A percentile compares a stretch with the other conserved stretches of the same genome.
Conservation (phyloP, 441 rosid genomes). For the Euphorbia schlechtendalii region DNA sequence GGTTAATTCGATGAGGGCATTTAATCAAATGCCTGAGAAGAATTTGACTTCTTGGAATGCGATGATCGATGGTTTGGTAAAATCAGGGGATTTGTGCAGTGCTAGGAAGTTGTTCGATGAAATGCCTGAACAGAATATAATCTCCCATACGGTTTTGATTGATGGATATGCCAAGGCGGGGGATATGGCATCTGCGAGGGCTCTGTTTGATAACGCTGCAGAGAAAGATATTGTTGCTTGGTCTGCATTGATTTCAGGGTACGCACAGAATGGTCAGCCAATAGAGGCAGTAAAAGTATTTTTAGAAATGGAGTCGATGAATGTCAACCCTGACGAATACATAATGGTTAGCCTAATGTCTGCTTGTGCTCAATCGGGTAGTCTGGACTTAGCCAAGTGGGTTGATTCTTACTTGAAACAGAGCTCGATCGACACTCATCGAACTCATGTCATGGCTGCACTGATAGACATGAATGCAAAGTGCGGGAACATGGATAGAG, state of each 20-base stretch:
- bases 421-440: conserved; percentile 32
- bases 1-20: conserved; percentile 38
- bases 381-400: conserved; percentile 48
- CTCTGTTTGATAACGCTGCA: conserved; percentile 48
- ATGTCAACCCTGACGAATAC: conserved; percentile 61
- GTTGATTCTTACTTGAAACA: conserved; percentile 44
- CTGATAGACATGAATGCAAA: conserved; percentile 76
- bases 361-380: conserved; percentile 69
- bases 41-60: conserved; percentile 62
- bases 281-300: conserved; percentile 49
- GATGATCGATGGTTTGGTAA: conserved; percentile 44
- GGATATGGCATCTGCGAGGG: conserved; percentile 57
- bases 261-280: conserved; percentile 64
- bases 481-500: conserved; percentile 72
- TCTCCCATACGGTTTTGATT: conserved; percentile 59
- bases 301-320: conserved; percentile 34
- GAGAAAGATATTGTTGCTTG: conserved; percentile 52
- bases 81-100: conserved; percentile 44
- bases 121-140: conserved; percentile 50
- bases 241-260: conserved; percentile 72
- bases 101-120: conserved; percentile 59
- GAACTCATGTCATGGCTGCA: conserved; percentile 50
- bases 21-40: conserved; percentile 53
- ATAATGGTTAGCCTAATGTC: conserved; percentile 65
- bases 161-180: conserved; percentile 69